phyloP scores from a whole-genome alignment of 768 basidiomycete genomes.

The Collybiopsis luxurians region DNA sequence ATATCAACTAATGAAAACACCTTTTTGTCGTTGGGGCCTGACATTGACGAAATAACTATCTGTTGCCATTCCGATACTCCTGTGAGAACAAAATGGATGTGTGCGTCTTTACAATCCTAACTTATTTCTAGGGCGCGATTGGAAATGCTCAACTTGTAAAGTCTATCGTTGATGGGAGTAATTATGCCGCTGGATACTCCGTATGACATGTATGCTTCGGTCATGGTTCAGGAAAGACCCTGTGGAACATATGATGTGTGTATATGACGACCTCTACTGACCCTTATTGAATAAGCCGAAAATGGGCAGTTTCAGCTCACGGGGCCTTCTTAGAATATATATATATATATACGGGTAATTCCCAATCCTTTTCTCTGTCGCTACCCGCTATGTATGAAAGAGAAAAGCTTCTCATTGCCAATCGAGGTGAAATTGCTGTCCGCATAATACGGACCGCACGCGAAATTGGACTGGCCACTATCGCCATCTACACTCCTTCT shows the following conservation, averaged over 20 bases:
- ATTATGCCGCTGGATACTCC: constrained; percentile 29
- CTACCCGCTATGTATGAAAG: constrained; percentile 12
- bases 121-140: constrained; percentile 43
- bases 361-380: not conserved
- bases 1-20: constrained; percentile 47
- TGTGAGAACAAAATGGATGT: constrained; percentile 29
- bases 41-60: constrained; percentile 52
- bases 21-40: constrained; percentile 39
- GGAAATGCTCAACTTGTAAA: constrained; percentile 52
- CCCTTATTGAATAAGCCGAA: no score
- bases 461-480: constrained; percentile 45
- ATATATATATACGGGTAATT: not conserved
- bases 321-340: not conserved
- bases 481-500: constrained; percentile 58
- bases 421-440: constrained; percentile 72
- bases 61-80: constrained; percentile 68
- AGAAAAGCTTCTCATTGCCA: constrained; percentile 48
- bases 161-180: constrained; percentile 52
- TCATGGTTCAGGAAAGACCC: no score
- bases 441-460: constrained; percentile 59
- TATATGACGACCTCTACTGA: no score
- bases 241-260: no score
- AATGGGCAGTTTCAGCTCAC: not conserved
- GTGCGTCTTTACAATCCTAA: constrained; percentile 2
- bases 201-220: no score